Evolutionary conservation across 441 rosid species (phyloP).

Genomic region (Adansonia rubrostipa): DNA sequence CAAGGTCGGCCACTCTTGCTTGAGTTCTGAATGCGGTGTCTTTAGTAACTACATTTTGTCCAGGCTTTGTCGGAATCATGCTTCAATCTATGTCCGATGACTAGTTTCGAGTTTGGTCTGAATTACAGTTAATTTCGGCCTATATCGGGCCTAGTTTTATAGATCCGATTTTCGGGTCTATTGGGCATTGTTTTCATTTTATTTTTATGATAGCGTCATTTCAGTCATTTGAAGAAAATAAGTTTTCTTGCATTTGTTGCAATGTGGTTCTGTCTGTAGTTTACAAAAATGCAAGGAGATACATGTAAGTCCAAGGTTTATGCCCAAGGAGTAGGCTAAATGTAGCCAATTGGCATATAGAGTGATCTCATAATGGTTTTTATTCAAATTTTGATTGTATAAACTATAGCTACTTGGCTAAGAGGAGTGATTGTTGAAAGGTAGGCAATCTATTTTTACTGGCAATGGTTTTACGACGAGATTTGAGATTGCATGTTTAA

Average conservation of each 20-base stretch:
- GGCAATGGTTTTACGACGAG: background rate
- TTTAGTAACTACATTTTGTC: no score
- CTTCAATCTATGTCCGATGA: no score
- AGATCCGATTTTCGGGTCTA: no score
- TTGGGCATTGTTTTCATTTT: no score
- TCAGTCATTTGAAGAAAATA: background rate
- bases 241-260: conserved; percentile 12
- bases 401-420: conserved; percentile 14
- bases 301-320: background rate
- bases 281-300: background rate
- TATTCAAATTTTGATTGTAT: background rate
- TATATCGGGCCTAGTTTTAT: no score
- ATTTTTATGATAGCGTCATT: background rate
- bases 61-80: no score
- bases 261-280: background rate
- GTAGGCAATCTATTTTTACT: conserved; percentile 7
- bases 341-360: no score
- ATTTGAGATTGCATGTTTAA: conserved; percentile 1
- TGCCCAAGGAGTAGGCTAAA: background rate
- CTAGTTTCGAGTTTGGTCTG: no score
- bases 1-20: background rate
- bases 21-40: background rate
- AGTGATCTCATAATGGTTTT: background rate
- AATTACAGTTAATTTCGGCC: no score
- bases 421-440: conserved; percentile 17